Percentiles rank a stretch among this genome's conserved stretches.
Evolutionary conservation across 2,329 filamentous ascomycete genomes (phyloP).

Genomic region (Akanthomyces dipterigenus): DNA sequence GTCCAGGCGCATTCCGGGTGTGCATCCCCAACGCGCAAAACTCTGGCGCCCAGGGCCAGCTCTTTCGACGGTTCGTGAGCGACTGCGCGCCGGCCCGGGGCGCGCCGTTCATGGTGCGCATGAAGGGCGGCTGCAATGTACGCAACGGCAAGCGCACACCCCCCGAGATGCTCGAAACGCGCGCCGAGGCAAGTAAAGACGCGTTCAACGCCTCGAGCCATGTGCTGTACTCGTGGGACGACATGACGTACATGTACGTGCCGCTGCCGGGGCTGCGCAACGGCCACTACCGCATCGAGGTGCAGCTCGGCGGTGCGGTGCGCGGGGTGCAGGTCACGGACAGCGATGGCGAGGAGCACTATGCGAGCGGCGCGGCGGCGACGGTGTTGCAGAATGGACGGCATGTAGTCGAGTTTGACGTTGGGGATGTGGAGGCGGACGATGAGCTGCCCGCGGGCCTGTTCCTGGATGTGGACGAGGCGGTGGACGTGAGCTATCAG

Average conservation of each 20-base stretch:
- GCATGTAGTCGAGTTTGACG: neutral
- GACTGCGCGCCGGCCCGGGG: neutral
- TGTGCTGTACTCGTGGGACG: neutral
- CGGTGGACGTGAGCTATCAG: neutral
- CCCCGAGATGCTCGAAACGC: neutral
- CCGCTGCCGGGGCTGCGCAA: neutral
- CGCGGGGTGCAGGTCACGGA: neutral
- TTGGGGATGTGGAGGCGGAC: neutral
- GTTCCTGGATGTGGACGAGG: neutral
- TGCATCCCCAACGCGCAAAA: neutral
- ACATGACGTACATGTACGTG: slow-evolving; percentile 3
- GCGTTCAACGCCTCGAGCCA: neutral
- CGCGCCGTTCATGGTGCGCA: neutral
- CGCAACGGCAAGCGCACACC: neutral
- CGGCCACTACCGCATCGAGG: neutral
- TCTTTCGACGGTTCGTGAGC: neutral
- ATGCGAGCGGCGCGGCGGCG: neutral
- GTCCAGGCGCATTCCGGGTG: neutral
- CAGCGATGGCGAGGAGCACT: neutral
- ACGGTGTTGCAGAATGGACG: neutral
- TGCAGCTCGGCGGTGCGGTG: neutral
- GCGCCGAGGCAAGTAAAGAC: neutral
- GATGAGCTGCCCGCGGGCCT: neutral
- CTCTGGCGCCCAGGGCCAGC: neutral
- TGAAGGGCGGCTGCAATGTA: slow-evolving; percentile 3